phyloP scores from a whole-genome alignment of 768 basidiomycete genomes.

The Podaxis carcinomalis region DNA sequence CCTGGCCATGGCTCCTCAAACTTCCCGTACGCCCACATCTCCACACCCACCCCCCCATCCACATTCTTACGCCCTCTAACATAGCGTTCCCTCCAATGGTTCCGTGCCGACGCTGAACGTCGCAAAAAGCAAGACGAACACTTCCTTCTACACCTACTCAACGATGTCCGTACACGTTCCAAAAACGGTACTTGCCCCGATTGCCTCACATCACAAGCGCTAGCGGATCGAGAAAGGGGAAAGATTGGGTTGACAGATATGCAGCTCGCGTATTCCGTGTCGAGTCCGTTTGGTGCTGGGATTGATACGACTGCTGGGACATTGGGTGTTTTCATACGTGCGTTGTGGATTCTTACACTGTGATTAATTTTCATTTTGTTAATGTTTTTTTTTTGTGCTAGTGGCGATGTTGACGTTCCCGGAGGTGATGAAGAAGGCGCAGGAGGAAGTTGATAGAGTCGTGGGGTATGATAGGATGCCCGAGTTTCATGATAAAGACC shows the following conservation, averaged over 20 bases:
- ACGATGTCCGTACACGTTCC: conserved; percentile 21
- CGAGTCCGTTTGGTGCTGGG: conserved; percentile 26
- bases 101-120: conserved; percentile 20
- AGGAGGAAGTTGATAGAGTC: conserved; percentile 27
- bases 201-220: conserved; percentile 33
- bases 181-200: conserved; percentile 17
- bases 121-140: conserved; percentile 21
- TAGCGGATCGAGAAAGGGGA: conserved; percentile 32
- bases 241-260: conserved; percentile 37
- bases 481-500: conserved; percentile 19
- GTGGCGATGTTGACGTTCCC: conserved; percentile 27
- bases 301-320: conserved; percentile 19
- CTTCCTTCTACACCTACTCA: conserved; percentile 20
- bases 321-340: conserved; percentile 16
- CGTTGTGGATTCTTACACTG: neutral
- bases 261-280: conserved; percentile 35
- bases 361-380: neutral
- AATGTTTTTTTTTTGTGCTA: neutral
- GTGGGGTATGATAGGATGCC: conserved; percentile 24
- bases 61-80: neutral
- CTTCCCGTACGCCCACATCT: conserved; percentile 10
- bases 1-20: conserved; percentile 8
- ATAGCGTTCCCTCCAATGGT: conserved; percentile 28
- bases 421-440: conserved; percentile 22
- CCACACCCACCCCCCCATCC: neutral